Percentiles rank a stretch among this genome's conserved stretches.
Conservation (phyloP, 257 asterid genomes). For the Sherardia arvensis region DNA sequence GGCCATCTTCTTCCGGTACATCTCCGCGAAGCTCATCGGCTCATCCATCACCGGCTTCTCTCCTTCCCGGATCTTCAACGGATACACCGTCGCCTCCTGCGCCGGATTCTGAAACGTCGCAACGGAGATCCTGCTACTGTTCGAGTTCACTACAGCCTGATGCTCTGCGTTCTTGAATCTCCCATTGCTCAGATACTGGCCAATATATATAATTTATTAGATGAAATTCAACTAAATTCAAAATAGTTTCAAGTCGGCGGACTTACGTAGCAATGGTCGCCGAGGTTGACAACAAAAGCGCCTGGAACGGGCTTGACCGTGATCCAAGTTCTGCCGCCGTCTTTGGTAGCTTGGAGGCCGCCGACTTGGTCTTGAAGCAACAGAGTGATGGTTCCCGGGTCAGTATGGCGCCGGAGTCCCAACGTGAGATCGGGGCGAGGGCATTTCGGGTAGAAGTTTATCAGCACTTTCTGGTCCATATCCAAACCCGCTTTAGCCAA, state of each 20-base stretch:
- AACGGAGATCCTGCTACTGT: constrained; percentile 54
- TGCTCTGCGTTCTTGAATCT: constrained; percentile 94
- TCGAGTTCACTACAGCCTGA: constrained; percentile 81
- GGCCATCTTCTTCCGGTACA: constrained; percentile 82
- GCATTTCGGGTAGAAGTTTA: constrained; percentile 82
- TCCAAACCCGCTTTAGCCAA: constrained; percentile 64
- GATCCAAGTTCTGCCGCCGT: constrained; percentile 80
- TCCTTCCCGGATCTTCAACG: constrained; percentile 43
- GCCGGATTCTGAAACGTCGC: constrained; percentile 89
- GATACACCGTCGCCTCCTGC: constrained; percentile 62
- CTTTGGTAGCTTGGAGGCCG: constrained; percentile 86
- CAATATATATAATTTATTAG: no score
- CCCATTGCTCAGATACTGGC: constrained; percentile 79
- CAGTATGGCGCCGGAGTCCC: constrained; percentile 82
- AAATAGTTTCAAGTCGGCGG: no score
- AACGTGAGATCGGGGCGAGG: constrained; percentile 76
- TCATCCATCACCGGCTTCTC: constrained; percentile 43
- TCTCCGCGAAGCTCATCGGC: constrained; percentile 52
- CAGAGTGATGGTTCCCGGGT: constrained; percentile 82
- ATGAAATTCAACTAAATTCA: no score
- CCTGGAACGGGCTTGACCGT: constrained; percentile 81
- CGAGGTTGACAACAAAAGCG: constrained; percentile 87
- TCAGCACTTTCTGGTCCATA: constrained; percentile 85
- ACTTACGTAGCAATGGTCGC: constrained; percentile 81
- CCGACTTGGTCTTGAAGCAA: constrained; percentile 87